phyloP scores from a whole-genome alignment of 139 green algal species.

The Prasinococcaceae sp. region DNA sequence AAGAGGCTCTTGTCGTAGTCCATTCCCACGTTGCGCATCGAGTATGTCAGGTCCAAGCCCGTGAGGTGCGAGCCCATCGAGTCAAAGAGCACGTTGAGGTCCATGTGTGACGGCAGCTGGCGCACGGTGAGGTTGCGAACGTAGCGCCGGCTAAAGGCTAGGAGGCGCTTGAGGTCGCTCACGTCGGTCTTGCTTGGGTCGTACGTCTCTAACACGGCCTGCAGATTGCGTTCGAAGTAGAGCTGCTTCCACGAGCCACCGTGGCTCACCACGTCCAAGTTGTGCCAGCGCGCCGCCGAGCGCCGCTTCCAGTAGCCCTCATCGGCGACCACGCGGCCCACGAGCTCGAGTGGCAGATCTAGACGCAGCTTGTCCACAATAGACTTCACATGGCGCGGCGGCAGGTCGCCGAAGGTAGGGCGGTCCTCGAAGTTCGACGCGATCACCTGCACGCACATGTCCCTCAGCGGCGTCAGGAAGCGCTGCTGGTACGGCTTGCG shows the following conservation, averaged over 20 bases:
- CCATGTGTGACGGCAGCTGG: slow-evolving; percentile 61
- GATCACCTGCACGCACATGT: slow-evolving; percentile 43
- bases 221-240: slow-evolving; percentile 62
- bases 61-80: slow-evolving; percentile 19
- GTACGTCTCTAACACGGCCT: slow-evolving; percentile 49
- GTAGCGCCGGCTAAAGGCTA: slow-evolving; percentile 46
- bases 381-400: slow-evolving; percentile 32
- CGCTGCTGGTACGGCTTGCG: background rate
- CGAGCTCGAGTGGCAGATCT: slow-evolving; percentile 53
- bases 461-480: slow-evolving; percentile 19
- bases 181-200: slow-evolving; percentile 28
- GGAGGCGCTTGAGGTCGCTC: slow-evolving; percentile 37
- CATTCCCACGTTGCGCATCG: slow-evolving; percentile 56
- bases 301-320: slow-evolving; percentile 57
- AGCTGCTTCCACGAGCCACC: slow-evolving; percentile 65
- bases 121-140: slow-evolving; percentile 46
- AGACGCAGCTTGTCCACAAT: slow-evolving; percentile 41
- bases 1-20: slow-evolving; percentile 63
- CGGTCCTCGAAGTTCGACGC: slow-evolving; percentile 36
- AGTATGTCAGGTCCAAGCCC: slow-evolving; percentile 45
- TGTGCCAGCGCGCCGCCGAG: slow-evolving; percentile 39
- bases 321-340: slow-evolving; percentile 45
- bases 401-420: slow-evolving; percentile 33
- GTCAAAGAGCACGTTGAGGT: slow-evolving; percentile 54
- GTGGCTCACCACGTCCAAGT: slow-evolving; percentile 40